These are phyloP conservation scores for Ceratocystis smalleyi DNA, from an alignment of 2,329 filamentous ascomycete species.

Conservation along the genomic window DNA sequence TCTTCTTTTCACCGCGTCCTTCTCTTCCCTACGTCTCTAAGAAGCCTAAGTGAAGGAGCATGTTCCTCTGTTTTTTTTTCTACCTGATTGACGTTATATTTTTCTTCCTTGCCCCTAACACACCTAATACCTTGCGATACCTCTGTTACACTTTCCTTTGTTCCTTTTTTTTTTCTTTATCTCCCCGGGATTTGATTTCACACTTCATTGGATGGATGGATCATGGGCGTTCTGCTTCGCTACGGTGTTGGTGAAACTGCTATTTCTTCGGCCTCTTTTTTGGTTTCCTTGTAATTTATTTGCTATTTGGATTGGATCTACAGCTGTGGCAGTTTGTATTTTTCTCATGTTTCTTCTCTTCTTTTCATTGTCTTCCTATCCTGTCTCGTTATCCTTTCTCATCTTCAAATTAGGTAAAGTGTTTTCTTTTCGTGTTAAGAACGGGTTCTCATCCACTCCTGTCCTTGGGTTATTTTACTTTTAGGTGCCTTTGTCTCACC, in stretches of 20 bases:
- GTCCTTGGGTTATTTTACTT: neutral
- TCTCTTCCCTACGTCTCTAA: neutral
- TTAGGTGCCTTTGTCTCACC: neutral
- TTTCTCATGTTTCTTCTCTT: conserved; percentile 5
- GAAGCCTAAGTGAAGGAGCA: no score
- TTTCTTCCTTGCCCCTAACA: neutral
- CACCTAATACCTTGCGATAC: conserved; percentile 7
- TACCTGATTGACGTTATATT: neutral
- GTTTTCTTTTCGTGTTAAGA: neutral
- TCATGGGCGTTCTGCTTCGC: conserved; percentile 7
- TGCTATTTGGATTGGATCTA: neutral
- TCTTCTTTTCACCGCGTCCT: conserved; percentile 1
- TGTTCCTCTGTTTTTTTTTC: neutral
- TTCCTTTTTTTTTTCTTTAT: neutral
- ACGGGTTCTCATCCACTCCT: neutral
- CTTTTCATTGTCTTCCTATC: neutral
- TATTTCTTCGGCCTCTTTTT: neutral
- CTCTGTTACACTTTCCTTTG: neutral
- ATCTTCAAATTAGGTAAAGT: neutral
- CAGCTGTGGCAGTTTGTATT: neutral
- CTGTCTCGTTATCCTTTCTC: neutral
- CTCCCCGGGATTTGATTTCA: neutral
- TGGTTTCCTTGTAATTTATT: conserved; percentile 4
- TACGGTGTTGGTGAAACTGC: conserved; percentile 11
- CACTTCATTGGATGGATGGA: neutral